A percentile compares a stretch with the other conserved stretches of the same genome.
Evolutionary conservation across 768 basidiomycete genomes (phyloP).

Genomic region (Artomyces pyxidatus): DNA sequence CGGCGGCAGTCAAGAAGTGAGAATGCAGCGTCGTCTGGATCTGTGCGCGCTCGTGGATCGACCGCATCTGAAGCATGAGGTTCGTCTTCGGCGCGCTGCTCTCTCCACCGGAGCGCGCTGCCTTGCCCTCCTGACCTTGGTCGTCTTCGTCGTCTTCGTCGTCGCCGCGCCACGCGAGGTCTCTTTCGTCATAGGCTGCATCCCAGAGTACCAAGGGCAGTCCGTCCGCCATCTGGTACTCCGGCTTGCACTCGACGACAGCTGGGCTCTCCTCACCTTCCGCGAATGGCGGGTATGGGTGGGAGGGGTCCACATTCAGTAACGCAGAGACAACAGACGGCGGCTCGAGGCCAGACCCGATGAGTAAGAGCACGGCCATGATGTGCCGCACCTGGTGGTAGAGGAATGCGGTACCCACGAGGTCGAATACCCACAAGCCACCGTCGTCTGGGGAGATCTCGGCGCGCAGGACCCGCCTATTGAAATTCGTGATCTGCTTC

Average conservation of each 20-base stretch:
- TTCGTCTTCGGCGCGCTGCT: constrained; percentile 21
- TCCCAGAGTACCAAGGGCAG: constrained; percentile 91
- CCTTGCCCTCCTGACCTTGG: constrained; percentile 14
- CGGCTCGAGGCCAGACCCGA: constrained; percentile 72
- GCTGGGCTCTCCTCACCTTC: constrained; percentile 30
- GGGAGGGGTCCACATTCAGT: constrained; percentile 54
- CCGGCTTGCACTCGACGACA: constrained; percentile 66
- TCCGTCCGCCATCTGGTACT: constrained; percentile 90
- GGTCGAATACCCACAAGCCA: constrained; percentile 66
- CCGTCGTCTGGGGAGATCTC: constrained; percentile 42
- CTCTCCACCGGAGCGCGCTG: constrained; percentile 3
- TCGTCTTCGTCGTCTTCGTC: constrained; percentile 27
- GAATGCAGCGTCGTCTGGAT: constrained; percentile 56
- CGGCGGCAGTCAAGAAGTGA: constrained; percentile 56
- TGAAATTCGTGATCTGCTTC: constrained; percentile 84
- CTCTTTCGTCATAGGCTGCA: constrained; percentile 61
- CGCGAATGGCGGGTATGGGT: constrained; percentile 28
- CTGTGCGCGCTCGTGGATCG: constrained; percentile 39
- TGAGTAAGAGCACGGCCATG: constrained; percentile 83
- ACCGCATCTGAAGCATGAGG: constrained; percentile 39
- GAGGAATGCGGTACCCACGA: constrained; percentile 81
- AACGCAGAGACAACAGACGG: constrained; percentile 64
- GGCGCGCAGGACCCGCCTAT: constrained; percentile 58
- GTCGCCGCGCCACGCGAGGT: constrained; percentile 68
- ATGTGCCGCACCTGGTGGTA: constrained; percentile 97